Percentiles rank a stretch among this genome's conserved stretches.
Evolutionary conservation across 2,329 filamentous ascomycete genomes (phyloP).

Genomic region (Phialemoniopsis sp.): DNA sequence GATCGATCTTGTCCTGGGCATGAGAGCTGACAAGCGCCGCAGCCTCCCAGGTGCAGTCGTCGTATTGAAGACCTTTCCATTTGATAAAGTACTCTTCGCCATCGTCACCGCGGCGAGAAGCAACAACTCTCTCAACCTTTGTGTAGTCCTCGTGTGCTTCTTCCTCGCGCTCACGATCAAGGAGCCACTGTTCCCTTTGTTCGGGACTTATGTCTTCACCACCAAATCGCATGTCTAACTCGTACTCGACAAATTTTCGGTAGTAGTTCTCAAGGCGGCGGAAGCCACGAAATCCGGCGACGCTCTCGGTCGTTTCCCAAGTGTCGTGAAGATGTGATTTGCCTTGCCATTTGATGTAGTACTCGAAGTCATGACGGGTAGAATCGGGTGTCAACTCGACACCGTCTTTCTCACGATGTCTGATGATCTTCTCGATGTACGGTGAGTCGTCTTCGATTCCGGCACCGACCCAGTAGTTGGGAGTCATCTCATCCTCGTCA

Average conservation of each 20-base stretch:
- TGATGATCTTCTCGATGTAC: slow-evolving; percentile 86
- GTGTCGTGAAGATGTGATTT: slow-evolving; percentile 94
- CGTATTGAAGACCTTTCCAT: slow-evolving; percentile 93
- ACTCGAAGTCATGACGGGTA: slow-evolving; percentile 77
- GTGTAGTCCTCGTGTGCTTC: slow-evolving; percentile 88
- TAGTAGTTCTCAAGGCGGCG: slow-evolving; percentile 95
- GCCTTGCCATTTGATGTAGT: slow-evolving; percentile 92
- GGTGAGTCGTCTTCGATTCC: slow-evolving; percentile 74
- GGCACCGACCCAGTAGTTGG: slow-evolving; percentile 64
- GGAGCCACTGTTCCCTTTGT: slow-evolving; percentile 86
- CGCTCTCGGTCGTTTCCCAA: slow-evolving; percentile 78
- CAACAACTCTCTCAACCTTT: slow-evolving; percentile 89
- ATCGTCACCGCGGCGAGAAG: slow-evolving; percentile 72
- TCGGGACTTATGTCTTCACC: slow-evolving; percentile 74
- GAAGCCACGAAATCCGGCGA: slow-evolving; percentile 75
- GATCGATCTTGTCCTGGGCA: slow-evolving; percentile 87
- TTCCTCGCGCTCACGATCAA: slow-evolving; percentile 88
- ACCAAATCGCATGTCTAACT: slow-evolving; percentile 72
- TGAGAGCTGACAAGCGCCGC: slow-evolving; percentile 67
- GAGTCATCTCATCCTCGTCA: slow-evolving; percentile 62
- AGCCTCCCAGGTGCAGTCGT: slow-evolving; percentile 90
- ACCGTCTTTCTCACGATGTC: slow-evolving; percentile 75
- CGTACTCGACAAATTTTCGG: slow-evolving; percentile 74
- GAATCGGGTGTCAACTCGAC: slow-evolving; percentile 54
- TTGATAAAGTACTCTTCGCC: slow-evolving; percentile 90